Percentiles rank a stretch among this genome's conserved stretches.
Conservation (phyloP, 148 eudicot genomes). For the Tetragonia tetragonoides region DNA sequence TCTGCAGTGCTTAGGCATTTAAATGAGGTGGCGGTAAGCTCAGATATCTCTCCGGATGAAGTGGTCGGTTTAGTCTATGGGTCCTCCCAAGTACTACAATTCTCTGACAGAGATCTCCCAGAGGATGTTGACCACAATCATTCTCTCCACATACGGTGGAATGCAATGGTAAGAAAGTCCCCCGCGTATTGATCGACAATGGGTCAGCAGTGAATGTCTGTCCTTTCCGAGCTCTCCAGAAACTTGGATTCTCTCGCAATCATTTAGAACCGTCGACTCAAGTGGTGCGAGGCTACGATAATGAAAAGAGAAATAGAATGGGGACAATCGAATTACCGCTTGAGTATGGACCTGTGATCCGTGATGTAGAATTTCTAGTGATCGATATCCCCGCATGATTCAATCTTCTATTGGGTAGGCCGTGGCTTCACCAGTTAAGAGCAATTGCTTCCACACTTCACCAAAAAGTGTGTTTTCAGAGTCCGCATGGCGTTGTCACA, state of each 20-base stretch:
- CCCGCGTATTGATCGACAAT: background rate
- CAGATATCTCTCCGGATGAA: background rate
- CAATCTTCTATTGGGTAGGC: background rate
- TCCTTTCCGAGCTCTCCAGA: background rate
- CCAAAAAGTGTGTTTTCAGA: background rate
- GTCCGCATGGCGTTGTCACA: background rate
- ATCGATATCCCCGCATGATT: conserved; percentile 1
- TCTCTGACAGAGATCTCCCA: background rate
- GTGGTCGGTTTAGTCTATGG: background rate
- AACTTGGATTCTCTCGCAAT: background rate
- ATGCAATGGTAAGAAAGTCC: background rate
- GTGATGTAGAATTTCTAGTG: background rate
- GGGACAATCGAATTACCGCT: background rate
- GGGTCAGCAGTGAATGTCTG: background rate
- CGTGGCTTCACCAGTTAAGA: background rate
- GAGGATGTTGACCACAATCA: background rate
- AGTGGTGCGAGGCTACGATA: background rate
- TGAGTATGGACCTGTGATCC: background rate
- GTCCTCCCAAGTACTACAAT: background rate
- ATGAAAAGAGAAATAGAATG: background rate
- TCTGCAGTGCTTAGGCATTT: background rate
- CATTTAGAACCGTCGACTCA: background rate
- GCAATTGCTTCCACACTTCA: background rate
- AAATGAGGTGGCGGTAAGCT: background rate
- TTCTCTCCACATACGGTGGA: background rate